Percentiles rank a stretch among this genome's conserved stretches.
Evolutionary conservation across 257 asterid genomes (phyloP).

Genomic region (Solanum phureja): DNA sequence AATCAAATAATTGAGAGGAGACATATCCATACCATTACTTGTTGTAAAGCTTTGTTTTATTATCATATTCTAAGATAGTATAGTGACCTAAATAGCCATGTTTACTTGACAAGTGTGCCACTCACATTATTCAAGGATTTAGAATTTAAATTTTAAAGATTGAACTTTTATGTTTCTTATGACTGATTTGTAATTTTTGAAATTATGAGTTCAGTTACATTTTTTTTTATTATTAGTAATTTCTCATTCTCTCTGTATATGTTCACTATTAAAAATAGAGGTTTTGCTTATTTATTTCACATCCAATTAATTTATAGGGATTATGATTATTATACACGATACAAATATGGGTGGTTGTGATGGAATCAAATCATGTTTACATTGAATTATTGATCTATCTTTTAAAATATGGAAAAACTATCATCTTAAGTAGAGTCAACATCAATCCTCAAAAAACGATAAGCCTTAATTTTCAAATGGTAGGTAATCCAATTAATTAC

Average conservation of each 20-base stretch:
- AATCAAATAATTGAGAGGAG: background rate
- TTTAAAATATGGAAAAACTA: background rate
- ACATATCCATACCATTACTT: background rate
- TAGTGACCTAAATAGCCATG: constrained; percentile 7
- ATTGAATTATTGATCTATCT: background rate
- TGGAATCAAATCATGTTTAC: constrained; percentile 9
- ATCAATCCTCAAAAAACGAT: background rate
- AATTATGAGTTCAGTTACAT: background rate
- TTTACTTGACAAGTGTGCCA: constrained; percentile 20
- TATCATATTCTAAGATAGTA: background rate
- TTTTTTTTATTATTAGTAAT: too few species aligned
- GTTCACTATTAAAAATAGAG: background rate
- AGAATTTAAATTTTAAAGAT: too few species aligned
- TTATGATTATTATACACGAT: constrained; percentile 11
- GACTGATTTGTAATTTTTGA: too few species aligned
- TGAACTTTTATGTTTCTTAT: too few species aligned
- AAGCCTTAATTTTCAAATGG: background rate
- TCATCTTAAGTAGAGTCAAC: background rate
- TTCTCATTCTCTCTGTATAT: background rate
- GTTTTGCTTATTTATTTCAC: background rate
- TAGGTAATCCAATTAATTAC: background rate
- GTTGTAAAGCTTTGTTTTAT: background rate
- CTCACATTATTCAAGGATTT: background rate
- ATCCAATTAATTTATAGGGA: background rate
- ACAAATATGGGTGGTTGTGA: constrained; percentile 28